Evolutionary conservation across 2,329 filamentous ascomycete genomes (phyloP).

Genomic region (Dryadomyces quercivorus): DNA sequence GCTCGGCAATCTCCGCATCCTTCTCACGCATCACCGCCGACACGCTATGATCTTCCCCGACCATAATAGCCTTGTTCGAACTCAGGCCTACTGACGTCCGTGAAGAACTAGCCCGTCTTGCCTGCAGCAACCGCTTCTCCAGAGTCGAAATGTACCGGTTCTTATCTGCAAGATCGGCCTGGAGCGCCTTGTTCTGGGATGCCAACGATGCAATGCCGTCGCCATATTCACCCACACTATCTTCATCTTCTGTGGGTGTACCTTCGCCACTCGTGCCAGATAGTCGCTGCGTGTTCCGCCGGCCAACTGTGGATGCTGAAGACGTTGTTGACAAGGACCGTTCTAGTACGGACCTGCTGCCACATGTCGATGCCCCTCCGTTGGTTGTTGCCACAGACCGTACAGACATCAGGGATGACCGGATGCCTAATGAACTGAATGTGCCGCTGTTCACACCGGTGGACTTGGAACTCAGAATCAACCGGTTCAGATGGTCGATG

Average conservation of each 20-base stretch:
- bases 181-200: constrained; percentile 82
- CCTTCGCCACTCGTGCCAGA: constrained; percentile 21
- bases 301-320: constrained; percentile 44
- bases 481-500: constrained; percentile 89
- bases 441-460: constrained; percentile 78
- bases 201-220: constrained; percentile 73
- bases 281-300: constrained; percentile 34
- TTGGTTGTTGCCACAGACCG: constrained; percentile 41
- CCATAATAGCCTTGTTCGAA: constrained; percentile 48
- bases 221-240: constrained; percentile 67
- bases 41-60: constrained; percentile 69
- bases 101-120: constrained; percentile 78
- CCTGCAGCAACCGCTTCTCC: constrained; percentile 84
- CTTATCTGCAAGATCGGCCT: constrained; percentile 92
- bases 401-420: constrained; percentile 45
- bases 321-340: constrained; percentile 58
- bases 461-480: constrained; percentile 93
- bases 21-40: constrained; percentile 69
- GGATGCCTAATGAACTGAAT: constrained; percentile 53
- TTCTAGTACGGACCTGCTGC: constrained; percentile 37
- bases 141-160: constrained; percentile 92
- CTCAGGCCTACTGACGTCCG: constrained; percentile 64
- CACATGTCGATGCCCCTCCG: constrained; percentile 19
- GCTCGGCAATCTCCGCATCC: constrained; percentile 81
- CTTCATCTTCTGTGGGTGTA: constrained; percentile 47